These are phyloP conservation scores for Asterophora lycoperdoides DNA, from an alignment of 768 basidiomycete genomes.

Conservation along the genomic window DNA sequence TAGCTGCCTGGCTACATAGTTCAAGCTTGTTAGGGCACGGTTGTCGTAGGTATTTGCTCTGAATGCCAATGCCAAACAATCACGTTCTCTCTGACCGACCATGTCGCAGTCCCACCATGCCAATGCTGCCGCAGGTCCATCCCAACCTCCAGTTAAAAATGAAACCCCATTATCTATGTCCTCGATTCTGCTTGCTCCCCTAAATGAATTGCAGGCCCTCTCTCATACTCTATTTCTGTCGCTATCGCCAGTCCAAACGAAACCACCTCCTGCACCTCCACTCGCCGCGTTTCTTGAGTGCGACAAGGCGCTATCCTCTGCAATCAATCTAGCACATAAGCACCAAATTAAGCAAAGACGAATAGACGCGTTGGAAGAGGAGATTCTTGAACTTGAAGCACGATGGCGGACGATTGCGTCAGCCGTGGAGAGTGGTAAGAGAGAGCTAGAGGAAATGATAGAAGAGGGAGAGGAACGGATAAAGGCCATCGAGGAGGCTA, in stretches of 20 bases:
- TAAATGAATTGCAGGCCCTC: constrained; percentile 57
- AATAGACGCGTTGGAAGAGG: constrained; percentile 68
- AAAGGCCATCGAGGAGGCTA: constrained; percentile 66
- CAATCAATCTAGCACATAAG: constrained; percentile 57
- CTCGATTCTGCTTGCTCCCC: constrained; percentile 53
- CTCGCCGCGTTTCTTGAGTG: constrained; percentile 54
- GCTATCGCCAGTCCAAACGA: constrained; percentile 61
- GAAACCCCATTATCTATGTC: constrained; percentile 46
- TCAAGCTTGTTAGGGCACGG: no score
- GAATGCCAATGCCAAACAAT: constrained; percentile 12
- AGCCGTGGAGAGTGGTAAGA: constrained; percentile 61
- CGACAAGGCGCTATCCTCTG: constrained; percentile 62
- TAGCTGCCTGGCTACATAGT: no score
- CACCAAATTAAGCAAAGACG: constrained; percentile 75
- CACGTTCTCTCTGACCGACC: not conserved
- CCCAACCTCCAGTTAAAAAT: constrained; percentile 6
- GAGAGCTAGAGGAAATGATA: constrained; percentile 65
- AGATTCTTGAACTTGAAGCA: constrained; percentile 63
- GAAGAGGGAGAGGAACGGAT: constrained; percentile 73
- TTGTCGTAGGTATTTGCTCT: constrained; percentile 4
- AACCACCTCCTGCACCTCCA: constrained; percentile 59
- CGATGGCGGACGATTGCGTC: constrained; percentile 67
- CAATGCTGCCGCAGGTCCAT: constrained; percentile 12
- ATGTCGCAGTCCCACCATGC: constrained; percentile 12
- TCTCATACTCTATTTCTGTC: constrained; percentile 70